Base-by-base conservation (phyloP, 352 stramenopile species). In the Blastocystis hominis region DNA sequence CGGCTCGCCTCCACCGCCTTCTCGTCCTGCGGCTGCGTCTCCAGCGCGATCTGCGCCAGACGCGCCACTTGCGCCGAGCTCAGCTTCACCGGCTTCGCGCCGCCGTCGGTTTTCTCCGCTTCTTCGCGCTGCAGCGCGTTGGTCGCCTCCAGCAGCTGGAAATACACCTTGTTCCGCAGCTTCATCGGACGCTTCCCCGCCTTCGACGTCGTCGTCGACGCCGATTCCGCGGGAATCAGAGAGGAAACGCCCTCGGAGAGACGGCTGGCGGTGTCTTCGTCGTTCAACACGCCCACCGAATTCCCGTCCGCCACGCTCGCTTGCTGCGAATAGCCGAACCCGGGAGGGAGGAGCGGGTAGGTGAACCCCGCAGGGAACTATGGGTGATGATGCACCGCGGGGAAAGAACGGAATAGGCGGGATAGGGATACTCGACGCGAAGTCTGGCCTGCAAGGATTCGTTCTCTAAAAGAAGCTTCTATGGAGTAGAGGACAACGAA, bases 251-350 rank as follows among this genome's bases (percentile, higher is more conserved):
- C 20, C 0, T n/a, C 24, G 30, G 24, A 47, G 6, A 42, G 20
- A 15, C 9, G 7, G 3, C 34, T 34, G 6, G n/a, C 62, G 20
- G 62, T 72, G 30, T 84, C 72, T 5, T 84, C 72, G n/a, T 84
- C 72, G 20, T 56, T 61, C 47, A 84, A 17, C 53, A 66, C 34
- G 24, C 47, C 72, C 17, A 84, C 24, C 15, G 72, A 84, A 50
- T 24, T 66, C 34, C 72, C 72, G 44, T 84, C 72, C 36, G 72
- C 55, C 50, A 84, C 72, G 44, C 72, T 84, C 15, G 72, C 68
- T 2, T 64, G 40, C 72, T 84, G 72, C n/a, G 72, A 84, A 34
- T 84, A 84, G 1, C 72, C 72, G 55, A 84, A 84, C 7, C 72
- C 72, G 0, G 72, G 72, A 34, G 72, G 72, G 4, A 84, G 20